These are phyloP conservation scores for Pezicula rhizophila DNA, from an alignment of 2,329 filamentous ascomycete species.

Conservation along the genomic window DNA sequence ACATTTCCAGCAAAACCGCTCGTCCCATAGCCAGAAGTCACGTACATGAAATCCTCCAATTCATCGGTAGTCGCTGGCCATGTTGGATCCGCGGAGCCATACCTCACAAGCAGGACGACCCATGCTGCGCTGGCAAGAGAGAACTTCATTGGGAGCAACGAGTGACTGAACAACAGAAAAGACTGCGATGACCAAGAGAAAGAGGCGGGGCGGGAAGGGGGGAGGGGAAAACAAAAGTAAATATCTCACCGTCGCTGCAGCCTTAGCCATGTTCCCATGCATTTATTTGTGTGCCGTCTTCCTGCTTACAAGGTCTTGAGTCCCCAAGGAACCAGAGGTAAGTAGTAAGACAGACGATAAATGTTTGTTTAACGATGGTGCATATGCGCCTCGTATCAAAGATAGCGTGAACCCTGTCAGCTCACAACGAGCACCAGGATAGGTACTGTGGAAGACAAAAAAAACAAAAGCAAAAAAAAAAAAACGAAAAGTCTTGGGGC, in stretches of 20 bases:
- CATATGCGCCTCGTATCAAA: slow-evolving; percentile 1
- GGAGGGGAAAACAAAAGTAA: background rate
- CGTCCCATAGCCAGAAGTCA: slow-evolving; percentile 47
- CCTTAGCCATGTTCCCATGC: background rate
- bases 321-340: background rate
- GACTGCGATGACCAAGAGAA: background rate
- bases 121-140: background rate
- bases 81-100: slow-evolving; percentile 41
- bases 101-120: background rate
- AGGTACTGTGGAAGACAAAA: too few relatives aligned
- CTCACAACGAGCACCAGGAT: background rate
- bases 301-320: background rate
- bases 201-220: too few relatives aligned
- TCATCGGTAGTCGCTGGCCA: slow-evolving; percentile 57
- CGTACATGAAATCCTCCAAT: slow-evolving; percentile 58
- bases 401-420: background rate
- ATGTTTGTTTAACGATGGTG: background rate
- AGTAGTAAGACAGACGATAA: background rate
- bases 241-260: background rate
- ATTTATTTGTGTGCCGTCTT: background rate
- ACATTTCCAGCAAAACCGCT: slow-evolving; percentile 51
- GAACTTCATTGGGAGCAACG: background rate
- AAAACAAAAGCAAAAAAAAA: too few relatives aligned
- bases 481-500: background rate
- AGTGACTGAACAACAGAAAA: background rate